phyloP scores from a whole-genome alignment of 2,329 filamentous ascomycete species.

The Pseudofabraea citricarpa region DNA sequence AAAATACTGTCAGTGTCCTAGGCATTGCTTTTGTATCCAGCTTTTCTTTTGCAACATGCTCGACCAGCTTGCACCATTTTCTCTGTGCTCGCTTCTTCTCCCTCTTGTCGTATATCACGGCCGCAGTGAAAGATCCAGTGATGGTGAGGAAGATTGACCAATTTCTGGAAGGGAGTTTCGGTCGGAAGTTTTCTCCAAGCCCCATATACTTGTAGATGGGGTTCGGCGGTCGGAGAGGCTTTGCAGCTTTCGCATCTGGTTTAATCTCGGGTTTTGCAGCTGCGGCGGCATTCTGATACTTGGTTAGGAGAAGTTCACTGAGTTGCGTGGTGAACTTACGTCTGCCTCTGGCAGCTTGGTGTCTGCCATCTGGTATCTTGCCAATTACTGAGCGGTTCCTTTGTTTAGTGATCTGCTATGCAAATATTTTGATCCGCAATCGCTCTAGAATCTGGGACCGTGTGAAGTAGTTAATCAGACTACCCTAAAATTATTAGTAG shows the following conservation, averaged over 20 bases:
- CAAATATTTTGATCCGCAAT: no score
- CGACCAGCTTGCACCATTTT: slow-evolving; percentile 82
- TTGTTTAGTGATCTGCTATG: no score
- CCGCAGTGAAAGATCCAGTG: slow-evolving; percentile 70
- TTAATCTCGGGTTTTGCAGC: slow-evolving; percentile 30
- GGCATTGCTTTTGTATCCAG: slow-evolving; percentile 69
- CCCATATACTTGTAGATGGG: slow-evolving; percentile 76
- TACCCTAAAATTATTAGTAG: no score
- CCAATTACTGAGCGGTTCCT: no score
- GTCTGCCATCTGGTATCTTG: slow-evolving; percentile 5
- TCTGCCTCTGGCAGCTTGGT: slow-evolving; percentile 18
- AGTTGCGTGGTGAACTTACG: slow-evolving; percentile 3
- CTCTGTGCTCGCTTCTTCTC: slow-evolving; percentile 81
- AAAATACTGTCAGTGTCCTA: slow-evolving; percentile 78
- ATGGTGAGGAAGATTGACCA: slow-evolving; percentile 94
- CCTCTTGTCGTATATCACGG: slow-evolving; percentile 86
- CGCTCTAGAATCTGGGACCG: no score
- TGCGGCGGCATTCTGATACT: slow-evolving; percentile 24
- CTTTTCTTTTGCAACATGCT: slow-evolving; percentile 75
- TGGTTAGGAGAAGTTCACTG: slow-evolving; percentile 1
- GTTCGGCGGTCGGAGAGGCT: slow-evolving; percentile 51
- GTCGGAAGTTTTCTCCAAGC: slow-evolving; percentile 69
- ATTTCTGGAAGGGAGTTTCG: slow-evolving; percentile 87
- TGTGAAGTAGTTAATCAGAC: no score
- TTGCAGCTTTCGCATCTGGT: slow-evolving; percentile 31